Evolutionary conservation across 1,139 yeast genomes (phyloP).

Genomic region (Debaryomycetaceae sp.): DNA sequence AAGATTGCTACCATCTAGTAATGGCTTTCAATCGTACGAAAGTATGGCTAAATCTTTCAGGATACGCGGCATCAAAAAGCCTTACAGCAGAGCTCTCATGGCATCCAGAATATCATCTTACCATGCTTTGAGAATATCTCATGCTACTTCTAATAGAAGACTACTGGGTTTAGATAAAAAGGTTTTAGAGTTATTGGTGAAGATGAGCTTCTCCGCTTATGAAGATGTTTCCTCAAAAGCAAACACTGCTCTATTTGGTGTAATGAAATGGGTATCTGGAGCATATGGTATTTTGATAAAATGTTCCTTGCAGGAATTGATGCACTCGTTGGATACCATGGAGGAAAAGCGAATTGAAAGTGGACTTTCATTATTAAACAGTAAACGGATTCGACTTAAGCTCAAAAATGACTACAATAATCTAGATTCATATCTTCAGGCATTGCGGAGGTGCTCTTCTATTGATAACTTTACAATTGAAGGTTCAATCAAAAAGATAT

Average conservation of each 20-base stretch:
- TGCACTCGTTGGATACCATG: constrained; percentile 49
- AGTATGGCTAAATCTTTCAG: constrained; percentile 36
- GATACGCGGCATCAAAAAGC: constrained; percentile 53
- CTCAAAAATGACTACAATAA: constrained; percentile 58
- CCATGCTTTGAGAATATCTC: constrained; percentile 74
- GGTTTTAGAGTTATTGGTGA: constrained; percentile 67
- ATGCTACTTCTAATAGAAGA: constrained; percentile 72
- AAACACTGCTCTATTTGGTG: constrained; percentile 63
- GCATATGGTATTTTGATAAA: constrained; percentile 56
- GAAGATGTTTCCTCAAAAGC: constrained; percentile 70
- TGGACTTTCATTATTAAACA: constrained; percentile 55
- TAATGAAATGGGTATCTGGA: constrained; percentile 72
- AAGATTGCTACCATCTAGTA: constrained; percentile 56
- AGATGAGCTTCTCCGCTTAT: constrained; percentile 67
- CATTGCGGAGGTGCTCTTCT: constrained; percentile 56
- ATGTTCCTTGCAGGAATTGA: constrained; percentile 47
- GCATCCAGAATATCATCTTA: constrained; percentile 76
- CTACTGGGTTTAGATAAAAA: constrained; percentile 57
- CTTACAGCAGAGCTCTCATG: constrained; percentile 74
- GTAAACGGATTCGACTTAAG: constrained; percentile 52
- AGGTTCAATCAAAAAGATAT: constrained; percentile 47
- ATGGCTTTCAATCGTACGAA: constrained; percentile 35
- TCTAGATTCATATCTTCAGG: constrained; percentile 40
- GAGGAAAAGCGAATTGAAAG: constrained; percentile 65
- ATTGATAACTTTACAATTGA: constrained; percentile 58